A percentile compares a stretch with the other conserved stretches of the same genome.
phyloP scores from a whole-genome alignment of 1,139 yeast species.

The Zygosaccharomyces sapae region DNA sequence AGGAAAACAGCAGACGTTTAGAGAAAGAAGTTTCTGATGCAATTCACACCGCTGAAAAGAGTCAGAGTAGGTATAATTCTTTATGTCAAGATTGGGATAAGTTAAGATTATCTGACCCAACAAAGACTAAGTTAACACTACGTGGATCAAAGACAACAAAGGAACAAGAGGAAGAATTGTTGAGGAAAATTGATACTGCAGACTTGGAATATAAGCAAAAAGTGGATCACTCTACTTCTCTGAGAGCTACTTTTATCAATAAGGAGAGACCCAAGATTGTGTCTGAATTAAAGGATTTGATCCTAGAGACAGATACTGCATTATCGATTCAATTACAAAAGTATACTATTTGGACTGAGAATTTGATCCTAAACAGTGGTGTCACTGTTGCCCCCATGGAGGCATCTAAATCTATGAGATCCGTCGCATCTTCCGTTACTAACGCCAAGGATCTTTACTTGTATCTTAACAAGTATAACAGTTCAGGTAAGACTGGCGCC shows the following conservation, averaged over 20 bases:
- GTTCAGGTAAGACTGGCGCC: constrained; percentile 37
- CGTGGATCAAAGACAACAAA: constrained; percentile 73
- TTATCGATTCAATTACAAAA: constrained; percentile 82
- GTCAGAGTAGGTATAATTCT: constrained; percentile 73
- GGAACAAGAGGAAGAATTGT: constrained; percentile 90
- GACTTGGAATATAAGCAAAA: constrained; percentile 80
- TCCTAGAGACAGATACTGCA: constrained; percentile 84
- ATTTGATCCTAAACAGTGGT: constrained; percentile 77
- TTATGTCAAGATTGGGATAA: constrained; percentile 85
- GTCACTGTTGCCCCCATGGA: constrained; percentile 72
- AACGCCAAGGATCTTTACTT: constrained; percentile 78
- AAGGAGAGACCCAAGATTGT: constrained; percentile 76
- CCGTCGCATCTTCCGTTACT: constrained; percentile 70
- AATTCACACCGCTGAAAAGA: constrained; percentile 80
- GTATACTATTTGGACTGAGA: constrained; percentile 83
- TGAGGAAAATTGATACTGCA: constrained; percentile 73
- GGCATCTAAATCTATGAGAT: constrained; percentile 60
- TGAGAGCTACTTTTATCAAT: constrained; percentile 68
- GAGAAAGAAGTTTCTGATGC: constrained; percentile 85
- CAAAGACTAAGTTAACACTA: constrained; percentile 71
- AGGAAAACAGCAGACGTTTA: constrained; percentile 75
- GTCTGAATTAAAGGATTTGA: constrained; percentile 67
- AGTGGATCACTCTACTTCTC: constrained; percentile 66
- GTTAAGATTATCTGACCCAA: constrained; percentile 74
- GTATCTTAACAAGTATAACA: constrained; percentile 52